Base-by-base conservation (phyloP, 192 early-diverging fungal species). In the Ambispora gerdemannii region DNA sequence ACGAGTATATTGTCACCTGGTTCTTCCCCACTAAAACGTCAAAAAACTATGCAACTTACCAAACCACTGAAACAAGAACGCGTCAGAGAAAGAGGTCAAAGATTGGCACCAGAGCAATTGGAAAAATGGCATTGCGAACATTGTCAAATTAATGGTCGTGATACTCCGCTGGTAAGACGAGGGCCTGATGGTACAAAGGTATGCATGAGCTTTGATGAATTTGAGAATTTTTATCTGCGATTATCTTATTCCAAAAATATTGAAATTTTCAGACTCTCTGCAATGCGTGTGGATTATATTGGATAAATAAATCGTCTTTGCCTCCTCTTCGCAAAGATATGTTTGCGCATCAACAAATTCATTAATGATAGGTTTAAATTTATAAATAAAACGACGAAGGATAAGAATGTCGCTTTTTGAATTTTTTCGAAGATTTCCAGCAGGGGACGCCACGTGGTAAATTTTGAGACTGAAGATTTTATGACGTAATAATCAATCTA, bases 101-200 rank as follows among this genome's bases (percentile, higher is more conserved):
- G 43, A 19, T 67, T 80, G 60, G 53, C 63, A 27, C 35, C 58
- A 32, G 72, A 70, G 11, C 59, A 68, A 22, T 75, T 67, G 28
- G 72, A 75, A 15, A 24, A 50, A 10, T 80, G 79, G 79, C 52
- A 72, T 28, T 80, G 79, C 34, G 66, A 70, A 4, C 79, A 80
- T 11, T 80, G 79, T 60, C 75, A 74, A 19, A 22, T 80, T 10
- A 73, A 76, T 27, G 74, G 74, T 0, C 53, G 49, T 31, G 75
- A 70, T 33, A 80, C 79, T 1, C 64, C 71, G n/a, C 68, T 74
- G 64, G 51, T 80, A 4, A 70, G 79, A 20, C 69, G 71, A 15
- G 79, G 79, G n/a, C 79, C 79, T 15, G 70, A 50, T 49, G 79
- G 79, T 6, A 76, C 73, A n/a, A 75, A 75, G 34, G 67, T 70